Evolutionary conservation across 768 basidiomycete species (phyloP).

Genomic region (Pleurotus giganteus): DNA sequence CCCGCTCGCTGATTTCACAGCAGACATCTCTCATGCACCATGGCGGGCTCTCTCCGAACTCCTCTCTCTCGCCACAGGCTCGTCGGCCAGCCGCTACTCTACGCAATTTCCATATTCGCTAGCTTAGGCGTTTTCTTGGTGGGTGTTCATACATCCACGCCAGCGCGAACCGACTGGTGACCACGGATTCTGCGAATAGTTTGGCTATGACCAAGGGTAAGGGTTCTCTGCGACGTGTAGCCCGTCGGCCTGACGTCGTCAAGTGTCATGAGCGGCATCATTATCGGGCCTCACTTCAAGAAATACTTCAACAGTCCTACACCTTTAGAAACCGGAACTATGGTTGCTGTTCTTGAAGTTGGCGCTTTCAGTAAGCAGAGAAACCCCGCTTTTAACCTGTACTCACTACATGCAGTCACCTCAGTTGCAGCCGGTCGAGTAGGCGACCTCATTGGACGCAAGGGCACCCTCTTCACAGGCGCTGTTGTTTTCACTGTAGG

Average conservation of each 20-base stretch:
- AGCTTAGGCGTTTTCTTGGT: slow-evolving; percentile 87
- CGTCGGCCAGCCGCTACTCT: slow-evolving; percentile 76
- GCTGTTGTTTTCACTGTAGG: slow-evolving; percentile 85
- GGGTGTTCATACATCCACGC: slow-evolving; percentile 29
- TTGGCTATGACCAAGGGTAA: slow-evolving; percentile 88
- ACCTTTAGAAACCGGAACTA: slow-evolving; percentile 78
- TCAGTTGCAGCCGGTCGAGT: slow-evolving; percentile 87
- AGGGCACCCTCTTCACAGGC: slow-evolving; percentile 80
- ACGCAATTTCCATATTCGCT: slow-evolving; percentile 77
- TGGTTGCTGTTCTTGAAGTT: slow-evolving; percentile 94
- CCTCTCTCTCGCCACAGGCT: slow-evolving; percentile 45
- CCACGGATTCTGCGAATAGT: slow-evolving; percentile 37
- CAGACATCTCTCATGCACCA: slow-evolving; percentile 42
- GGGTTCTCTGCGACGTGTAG: slow-evolving; percentile 17
- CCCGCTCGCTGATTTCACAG: slow-evolving; percentile 15
- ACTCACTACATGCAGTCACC: slow-evolving; percentile 53
- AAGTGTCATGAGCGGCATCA: slow-evolving; percentile 90
- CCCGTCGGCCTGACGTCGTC: slow-evolving; percentile 8
- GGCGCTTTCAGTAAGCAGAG: slow-evolving; percentile 81
- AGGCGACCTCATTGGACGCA: slow-evolving; percentile 83
- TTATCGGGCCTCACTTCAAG: slow-evolving; percentile 81
- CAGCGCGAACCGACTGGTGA: background rate
- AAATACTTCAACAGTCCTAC: slow-evolving; percentile 80
- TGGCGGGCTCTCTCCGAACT: slow-evolving; percentile 37
- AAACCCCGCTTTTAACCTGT: background rate